Evolutionary conservation across 768 basidiomycete genomes (phyloP).

Genomic region (Ramaria sp.): DNA sequence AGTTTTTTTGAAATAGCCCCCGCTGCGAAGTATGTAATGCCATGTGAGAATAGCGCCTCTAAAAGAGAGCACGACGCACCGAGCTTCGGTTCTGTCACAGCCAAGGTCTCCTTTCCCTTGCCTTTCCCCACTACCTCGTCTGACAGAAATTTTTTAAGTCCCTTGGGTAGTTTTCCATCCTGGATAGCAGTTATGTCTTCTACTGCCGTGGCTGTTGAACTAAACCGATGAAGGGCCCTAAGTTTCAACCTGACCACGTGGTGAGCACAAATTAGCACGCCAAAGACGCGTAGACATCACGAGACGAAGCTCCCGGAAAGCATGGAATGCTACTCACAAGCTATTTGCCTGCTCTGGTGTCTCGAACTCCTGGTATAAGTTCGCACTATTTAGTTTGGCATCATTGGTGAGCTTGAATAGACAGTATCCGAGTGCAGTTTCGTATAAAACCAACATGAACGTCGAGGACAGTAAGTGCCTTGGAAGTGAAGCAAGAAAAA

Average conservation of each 20-base stretch:
- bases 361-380: slow-evolving; percentile 89
- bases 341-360: slow-evolving; percentile 86
- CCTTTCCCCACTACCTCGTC: slow-evolving; percentile 82
- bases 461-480: background rate
- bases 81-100: slow-evolving; percentile 85
- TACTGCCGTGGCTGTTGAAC: slow-evolving; percentile 91
- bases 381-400: slow-evolving; percentile 75
- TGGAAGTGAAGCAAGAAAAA: background rate
- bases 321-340: slow-evolving; percentile 49
- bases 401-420: slow-evolving; percentile 92
- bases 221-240: slow-evolving; percentile 92
- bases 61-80: slow-evolving; percentile 39
- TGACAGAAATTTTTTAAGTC: slow-evolving; percentile 85
- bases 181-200: slow-evolving; percentile 93
- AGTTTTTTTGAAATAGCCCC: slow-evolving; percentile 89
- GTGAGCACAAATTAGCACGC: background rate
- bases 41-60: background rate
- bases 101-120: slow-evolving; percentile 74
- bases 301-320: slow-evolving; percentile 8
- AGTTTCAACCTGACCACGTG: slow-evolving; percentile 62
- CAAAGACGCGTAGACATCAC: background rate
- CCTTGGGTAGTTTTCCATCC: slow-evolving; percentile 86
- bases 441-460: slow-evolving; percentile 89
- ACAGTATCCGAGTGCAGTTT: slow-evolving; percentile 93
- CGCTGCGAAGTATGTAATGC: slow-evolving; percentile 30